Evolutionary conservation across 495 filamentous ascomycete genomes (phyloP), one percentile per base, ranked within the genome.

Genomic region (Geopyxis carbonaria): DNA sequence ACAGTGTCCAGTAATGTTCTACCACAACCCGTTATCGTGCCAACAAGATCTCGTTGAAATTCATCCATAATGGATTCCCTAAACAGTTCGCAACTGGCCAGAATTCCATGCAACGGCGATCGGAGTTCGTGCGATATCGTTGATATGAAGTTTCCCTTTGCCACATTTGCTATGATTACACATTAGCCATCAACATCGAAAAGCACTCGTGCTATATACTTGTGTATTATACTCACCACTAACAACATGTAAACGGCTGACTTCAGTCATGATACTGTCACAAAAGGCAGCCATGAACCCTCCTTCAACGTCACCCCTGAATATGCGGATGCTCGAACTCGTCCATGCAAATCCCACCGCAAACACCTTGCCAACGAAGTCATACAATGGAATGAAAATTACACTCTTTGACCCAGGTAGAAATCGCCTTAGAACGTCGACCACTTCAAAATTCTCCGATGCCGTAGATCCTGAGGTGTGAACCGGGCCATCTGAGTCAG

Each of bases 1-100:
- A 82, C 73, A 0, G 75, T 80, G 45, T 85, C 79, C n/a, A 87
- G 58, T 4, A 85, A 50, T 0, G 79, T 83, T 34, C 72, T 67
- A 0, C 75, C 75, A 41, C 76, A 85, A 2, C 70, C 69, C 37
- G 78, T 72, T 39, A 87, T 69, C 6, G 76, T 80, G 32, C 75
- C 64, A 2, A 80, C 59, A 16, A 80, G 61, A 13, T 69, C 73
- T 20, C 58, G 57, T 50, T 79, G 73, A 39, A 60, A 58, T 1
- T 56, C 47, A 16, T 18, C 22, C 38, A 28, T 14, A 35, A 11
- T 10, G 15, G 18, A 51, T 15, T 59, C 59, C 14, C 48, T 45
- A 16, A 61, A 41, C 18, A 63, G 52, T 21, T 63, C 60, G 3
- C 47, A 50, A 29, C 50, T 56, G 4, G 58, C 60, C 18, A 63